Base-by-base conservation (phyloP, 768 basidiomycete species). In the Cantharellus anzutake region DNA sequence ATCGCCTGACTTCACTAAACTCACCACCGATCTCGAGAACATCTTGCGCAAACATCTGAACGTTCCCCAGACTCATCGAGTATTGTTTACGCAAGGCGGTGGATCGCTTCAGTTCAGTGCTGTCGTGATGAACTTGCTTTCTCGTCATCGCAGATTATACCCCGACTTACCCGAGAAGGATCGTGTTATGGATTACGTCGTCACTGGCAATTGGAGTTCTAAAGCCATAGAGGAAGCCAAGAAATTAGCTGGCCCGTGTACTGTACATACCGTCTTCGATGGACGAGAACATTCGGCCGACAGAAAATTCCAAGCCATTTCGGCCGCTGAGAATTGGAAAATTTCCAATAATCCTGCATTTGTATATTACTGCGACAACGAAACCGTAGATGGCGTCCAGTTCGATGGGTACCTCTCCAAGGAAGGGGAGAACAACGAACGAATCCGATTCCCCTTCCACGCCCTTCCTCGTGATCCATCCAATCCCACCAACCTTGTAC, bases 281-380 rank as follows among this genome's bases (percentile, higher is more conserved):
- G 74, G 80, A 0, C 78, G 85, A 50, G 66, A 69, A 52, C 74
- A 76, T 63, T 84, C 83, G 7, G 70, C 74, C 57, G 80, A 83
- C 66, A 79, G 77, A 59, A 83, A 84, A 67, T 87, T 84, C 70
- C 83, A 90, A 64, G 80, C 78, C 63, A 80, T 98, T 68, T 92
- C 96, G 4, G 73, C 81, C 5, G 81, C 80, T 68, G 71, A 74
- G 59, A 76, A 77, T 58, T 98, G 85, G 77, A 68, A 71, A 5
- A 90, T 97, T 73, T 84, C 85, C 4, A 63, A 71, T n/a, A 78
- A 82, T 67, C 83, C 94, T 11, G 93, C 86, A 37, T 78, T 93
- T 65, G 83, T 97, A 61, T 98, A 94, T 73, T 98, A 96, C 73
- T 99, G 96, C 78, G 96, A 96, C 70, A 99, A 99, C 75, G 96